Conservation (phyloP, 2,329 filamentous ascomycete species). For the Tolypocladium cylindrosporum region DNA sequence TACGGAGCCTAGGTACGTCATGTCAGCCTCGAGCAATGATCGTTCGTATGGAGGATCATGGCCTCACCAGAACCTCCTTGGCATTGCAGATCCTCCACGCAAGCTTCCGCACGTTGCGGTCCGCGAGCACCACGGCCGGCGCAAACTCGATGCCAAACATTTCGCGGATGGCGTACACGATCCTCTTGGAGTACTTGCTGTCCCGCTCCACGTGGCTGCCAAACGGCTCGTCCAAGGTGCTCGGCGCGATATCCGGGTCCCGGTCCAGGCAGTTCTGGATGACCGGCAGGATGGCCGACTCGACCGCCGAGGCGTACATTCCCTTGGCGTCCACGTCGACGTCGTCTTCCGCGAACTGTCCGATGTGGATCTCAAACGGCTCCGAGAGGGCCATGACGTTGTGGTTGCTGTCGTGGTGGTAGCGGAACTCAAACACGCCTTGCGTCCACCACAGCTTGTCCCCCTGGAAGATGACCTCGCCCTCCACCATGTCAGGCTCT, state of each 20-base stretch:
- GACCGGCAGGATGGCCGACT: constrained; percentile 68
- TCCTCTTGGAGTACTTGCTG: constrained; percentile 76
- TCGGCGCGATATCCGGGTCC: constrained; percentile 82
- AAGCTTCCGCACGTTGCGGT: constrained; percentile 81
- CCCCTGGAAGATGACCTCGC: constrained; percentile 79
- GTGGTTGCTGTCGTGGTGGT: constrained; percentile 89
- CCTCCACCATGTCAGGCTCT: constrained; percentile 53
- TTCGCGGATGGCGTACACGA: constrained; percentile 89
- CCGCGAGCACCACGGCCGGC: constrained; percentile 81
- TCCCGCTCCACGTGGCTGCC: constrained; percentile 78
- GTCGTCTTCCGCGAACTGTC: constrained; percentile 69
- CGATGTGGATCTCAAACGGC: constrained; percentile 83
- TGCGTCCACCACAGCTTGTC: constrained; percentile 98
- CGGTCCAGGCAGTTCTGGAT: constrained; percentile 89
- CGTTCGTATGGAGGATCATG: background rate
- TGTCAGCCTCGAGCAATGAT: background rate
- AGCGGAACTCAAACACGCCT: constrained; percentile 92
- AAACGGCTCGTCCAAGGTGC: constrained; percentile 69
- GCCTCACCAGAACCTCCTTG: constrained; percentile 79
- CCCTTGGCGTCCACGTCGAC: constrained; percentile 49
- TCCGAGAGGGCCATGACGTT: constrained; percentile 89
- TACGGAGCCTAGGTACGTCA: constrained; percentile 48
- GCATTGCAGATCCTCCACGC: constrained; percentile 94
- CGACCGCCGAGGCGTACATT: constrained; percentile 59
- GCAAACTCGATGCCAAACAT: constrained; percentile 98